Evolutionary conservation across 768 basidiomycete species (phyloP), one percentile per base, ranked within the genome.

Genomic region (Nidularia pulvinata): DNA sequence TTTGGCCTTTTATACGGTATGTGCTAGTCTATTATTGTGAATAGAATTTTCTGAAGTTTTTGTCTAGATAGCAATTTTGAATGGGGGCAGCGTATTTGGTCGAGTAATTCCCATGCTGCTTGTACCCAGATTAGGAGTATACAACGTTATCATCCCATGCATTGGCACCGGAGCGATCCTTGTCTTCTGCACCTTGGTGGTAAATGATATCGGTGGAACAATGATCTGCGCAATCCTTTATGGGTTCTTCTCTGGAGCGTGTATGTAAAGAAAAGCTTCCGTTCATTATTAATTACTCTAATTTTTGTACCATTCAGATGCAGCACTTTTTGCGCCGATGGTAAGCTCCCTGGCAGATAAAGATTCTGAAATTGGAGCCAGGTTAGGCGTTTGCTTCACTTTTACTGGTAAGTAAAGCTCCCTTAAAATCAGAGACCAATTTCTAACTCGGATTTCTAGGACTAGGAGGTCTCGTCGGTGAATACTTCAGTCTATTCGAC

Each of bases 241-340:
- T 57, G 82, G 81, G 6, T 79, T 79, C 56, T 81, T 80, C 54
- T 65, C 70, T 34, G 81, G 80, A 14, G 56, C 59, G 57, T 83
- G 69, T 72, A 69, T 56, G 79, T 69, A 51, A 55, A 66, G n/a
- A 7, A 33, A 3, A 10, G 5, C 43, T n/a, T 34, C 44, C 39
- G 25, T 14, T 30, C 13, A 16, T 11, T 13, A 7, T 51, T 30
- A 35, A 39, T 13, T 6, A 19, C 6, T 37, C 48, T 43, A 59
- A 47, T 68, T 25, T 58, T 59, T 4, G 54, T 59, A 36, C 53
- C 55, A 34, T 42, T 30, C 25, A 76, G 76, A 73, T 58, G 66
- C 68, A 6, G 75, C 71, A 36, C 69, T 83, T 13, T 65, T 81
- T 45, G 63, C 74, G 0, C 78, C 82, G 1, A 68, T 79, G 61